Evolutionary conservation across 768 basidiomycete genomes (phyloP).

Genomic region (Termitomyces sp.): DNA sequence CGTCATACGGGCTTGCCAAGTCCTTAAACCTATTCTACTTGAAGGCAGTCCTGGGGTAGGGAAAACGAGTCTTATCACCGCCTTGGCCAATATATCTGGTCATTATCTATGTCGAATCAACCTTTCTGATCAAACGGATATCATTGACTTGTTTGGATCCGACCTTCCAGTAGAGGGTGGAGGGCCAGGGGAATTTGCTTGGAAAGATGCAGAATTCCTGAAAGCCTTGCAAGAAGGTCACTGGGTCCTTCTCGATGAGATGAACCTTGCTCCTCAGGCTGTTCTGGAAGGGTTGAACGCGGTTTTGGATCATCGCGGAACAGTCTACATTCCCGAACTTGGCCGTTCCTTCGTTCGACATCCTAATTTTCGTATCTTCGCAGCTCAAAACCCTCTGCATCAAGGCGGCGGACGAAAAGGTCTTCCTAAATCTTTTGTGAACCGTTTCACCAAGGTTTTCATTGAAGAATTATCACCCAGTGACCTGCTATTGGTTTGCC

Average conservation of each 20-base stretch:
- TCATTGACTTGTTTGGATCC: constrained; percentile 93
- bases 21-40: constrained; percentile 85
- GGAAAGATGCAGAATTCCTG: constrained; percentile 97
- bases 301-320: constrained; percentile 90
- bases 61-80: constrained; percentile 89
- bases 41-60: constrained; percentile 99
- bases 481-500: constrained; percentile 78
- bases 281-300: constrained; percentile 97
- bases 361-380: constrained; percentile 94
- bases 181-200: constrained; percentile 85
- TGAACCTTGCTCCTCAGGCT: constrained; percentile 97
- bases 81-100: constrained; percentile 76
- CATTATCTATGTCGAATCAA: constrained; percentile 89
- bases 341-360: constrained; percentile 84
- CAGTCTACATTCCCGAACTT: constrained; percentile 92
- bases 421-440: constrained; percentile 93
- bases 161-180: constrained; percentile 95
- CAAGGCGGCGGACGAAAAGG: constrained; percentile 98
- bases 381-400: constrained; percentile 92
- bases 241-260: constrained; percentile 98
- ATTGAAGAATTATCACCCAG: constrained; percentile 74
- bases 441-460: constrained; percentile 98
- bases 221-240: constrained; percentile 90
- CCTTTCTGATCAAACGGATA: constrained; percentile 95
- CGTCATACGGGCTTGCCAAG: constrained; percentile 83